phyloP scores from a whole-genome alignment of 306 rosid genomes.

The Calophaca sinica region DNA sequence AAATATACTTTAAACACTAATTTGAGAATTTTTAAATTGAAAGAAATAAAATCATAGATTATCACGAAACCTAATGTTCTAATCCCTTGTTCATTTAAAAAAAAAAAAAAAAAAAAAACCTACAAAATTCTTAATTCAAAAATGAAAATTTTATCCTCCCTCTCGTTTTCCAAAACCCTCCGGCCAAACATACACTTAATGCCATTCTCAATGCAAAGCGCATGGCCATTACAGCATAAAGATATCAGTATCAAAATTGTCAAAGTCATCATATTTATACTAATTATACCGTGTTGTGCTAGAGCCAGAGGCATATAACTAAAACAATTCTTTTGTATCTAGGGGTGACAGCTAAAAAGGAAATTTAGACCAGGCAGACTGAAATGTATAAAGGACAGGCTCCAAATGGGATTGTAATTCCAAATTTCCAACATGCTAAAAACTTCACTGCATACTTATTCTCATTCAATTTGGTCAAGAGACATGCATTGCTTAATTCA shows the following conservation, averaged over 20 bases:
- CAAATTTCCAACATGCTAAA: not conserved
- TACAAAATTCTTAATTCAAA: no score
- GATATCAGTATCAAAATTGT: not conserved
- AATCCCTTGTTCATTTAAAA: no score
- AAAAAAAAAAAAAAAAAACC: no score
- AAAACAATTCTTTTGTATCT: not conserved
- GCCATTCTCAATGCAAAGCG: not conserved
- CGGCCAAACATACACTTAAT: not conserved
- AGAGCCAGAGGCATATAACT: not conserved
- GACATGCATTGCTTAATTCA: not conserved
- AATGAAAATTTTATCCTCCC: no score
- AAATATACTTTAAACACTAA: no score
- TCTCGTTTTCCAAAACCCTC: no score
- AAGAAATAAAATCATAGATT: no score
- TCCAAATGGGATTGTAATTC: not conserved
- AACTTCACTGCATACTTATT: not conserved
- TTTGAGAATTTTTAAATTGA: no score
- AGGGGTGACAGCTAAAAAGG: not conserved
- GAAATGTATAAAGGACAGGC: conserved; percentile 5
- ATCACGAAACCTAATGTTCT: no score
- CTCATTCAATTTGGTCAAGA: not conserved
- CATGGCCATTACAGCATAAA: not conserved
- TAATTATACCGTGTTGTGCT: not conserved
- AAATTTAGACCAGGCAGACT: conserved; percentile 2
- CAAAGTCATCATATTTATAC: not conserved